Base-by-base conservation (phyloP, 139 green algal species). In the Eudorina sp. region DNA sequence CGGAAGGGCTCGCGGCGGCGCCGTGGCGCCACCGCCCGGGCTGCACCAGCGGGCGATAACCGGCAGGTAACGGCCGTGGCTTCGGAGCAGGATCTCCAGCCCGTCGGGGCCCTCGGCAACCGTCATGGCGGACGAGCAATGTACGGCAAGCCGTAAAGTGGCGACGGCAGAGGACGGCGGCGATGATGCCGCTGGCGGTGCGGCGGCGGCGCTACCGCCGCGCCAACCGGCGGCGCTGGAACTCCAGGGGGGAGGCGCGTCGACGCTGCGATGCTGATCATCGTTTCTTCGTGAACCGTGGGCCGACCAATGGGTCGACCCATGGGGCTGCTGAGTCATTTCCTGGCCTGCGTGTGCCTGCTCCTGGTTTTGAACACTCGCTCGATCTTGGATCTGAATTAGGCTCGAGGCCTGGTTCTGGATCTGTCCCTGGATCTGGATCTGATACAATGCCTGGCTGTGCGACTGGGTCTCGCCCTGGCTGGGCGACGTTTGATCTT, bases 71-170 rank as follows among this genome's bases (percentile, higher is more conserved):
- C 53, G 31, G 5, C 38, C 29, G 21, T 72, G 45, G 53, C 53
- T 51, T 5, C 77, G 77, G 8, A 84, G 29, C 53, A 84, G 77
- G 38, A 84, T 25, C 53, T 84, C 77, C 23, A 84, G 53, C 31
- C 9, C 45, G 3, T 18, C 13, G 4, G 73, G 73, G 1, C 27
- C 45, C 27, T 62, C 29, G 7, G 0, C 73, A 21, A 25, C 11
- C 46, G 43, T 34, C 9, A 64, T 11, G 11, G 43, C 25, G 8
- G 43, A 23, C 9, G 46, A 7, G 46, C 73, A 81, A 27, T 46
- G 41, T 0, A 81, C 9, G 9, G 13, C 73, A 5, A 46, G 45
- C 0, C 73, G 45, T 46, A 81, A 29, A 1, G 25, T 21, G 45
- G 45, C 73, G 7, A 46, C 45, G 23, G 73, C 43, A n/a, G n/a